These are phyloP conservation scores for Monosporascus ibericus DNA, from an alignment of 2,329 filamentous ascomycete species.

Conservation along the genomic window DNA sequence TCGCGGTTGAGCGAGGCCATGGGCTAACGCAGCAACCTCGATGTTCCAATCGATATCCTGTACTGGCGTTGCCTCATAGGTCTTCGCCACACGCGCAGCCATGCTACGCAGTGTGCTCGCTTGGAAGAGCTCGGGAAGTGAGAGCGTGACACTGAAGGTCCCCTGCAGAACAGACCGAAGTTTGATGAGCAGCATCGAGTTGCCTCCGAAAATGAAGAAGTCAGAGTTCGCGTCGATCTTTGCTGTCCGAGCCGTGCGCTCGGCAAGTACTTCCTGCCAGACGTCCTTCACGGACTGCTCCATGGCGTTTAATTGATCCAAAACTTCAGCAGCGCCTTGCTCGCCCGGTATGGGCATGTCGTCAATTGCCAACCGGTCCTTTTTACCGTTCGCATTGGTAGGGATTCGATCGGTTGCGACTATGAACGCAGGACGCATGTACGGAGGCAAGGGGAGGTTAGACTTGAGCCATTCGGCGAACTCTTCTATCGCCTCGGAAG, in stretches of 20 bases:
- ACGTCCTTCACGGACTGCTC: slow-evolving; percentile 5
- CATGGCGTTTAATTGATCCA: background rate
- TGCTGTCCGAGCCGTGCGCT: slow-evolving; percentile 6
- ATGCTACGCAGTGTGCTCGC: slow-evolving; percentile 32
- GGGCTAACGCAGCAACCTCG: slow-evolving; percentile 21
- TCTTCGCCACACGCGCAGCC: slow-evolving; percentile 17
- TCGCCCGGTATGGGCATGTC: slow-evolving; percentile 15
- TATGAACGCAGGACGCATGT: slow-evolving; percentile 28
- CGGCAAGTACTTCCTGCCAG: slow-evolving; percentile 14
- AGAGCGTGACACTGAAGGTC: slow-evolving; percentile 23
- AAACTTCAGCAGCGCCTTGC: background rate
- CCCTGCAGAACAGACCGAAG: slow-evolving; percentile 30
- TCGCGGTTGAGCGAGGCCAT: background rate
- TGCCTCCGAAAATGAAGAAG: slow-evolving; percentile 38
- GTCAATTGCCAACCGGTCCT: slow-evolving; percentile 24
- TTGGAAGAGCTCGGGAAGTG: slow-evolving; percentile 31
- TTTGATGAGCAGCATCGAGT: slow-evolving; percentile 32
- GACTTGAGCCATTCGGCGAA: slow-evolving; percentile 8
- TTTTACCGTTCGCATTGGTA: slow-evolving; percentile 23
- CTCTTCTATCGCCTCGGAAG: background rate
- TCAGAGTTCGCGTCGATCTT: slow-evolving; percentile 17
- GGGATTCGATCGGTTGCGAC: slow-evolving; percentile 25
- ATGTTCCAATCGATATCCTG: slow-evolving; percentile 28
- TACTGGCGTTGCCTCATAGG: background rate
- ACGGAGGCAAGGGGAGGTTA: slow-evolving; percentile 22